Percentiles rank a stretch among this genome's conserved stretches.
Evolutionary conservation across 2,329 filamentous ascomycete species (phyloP).

Genomic region (Exophiala mesophila): DNA sequence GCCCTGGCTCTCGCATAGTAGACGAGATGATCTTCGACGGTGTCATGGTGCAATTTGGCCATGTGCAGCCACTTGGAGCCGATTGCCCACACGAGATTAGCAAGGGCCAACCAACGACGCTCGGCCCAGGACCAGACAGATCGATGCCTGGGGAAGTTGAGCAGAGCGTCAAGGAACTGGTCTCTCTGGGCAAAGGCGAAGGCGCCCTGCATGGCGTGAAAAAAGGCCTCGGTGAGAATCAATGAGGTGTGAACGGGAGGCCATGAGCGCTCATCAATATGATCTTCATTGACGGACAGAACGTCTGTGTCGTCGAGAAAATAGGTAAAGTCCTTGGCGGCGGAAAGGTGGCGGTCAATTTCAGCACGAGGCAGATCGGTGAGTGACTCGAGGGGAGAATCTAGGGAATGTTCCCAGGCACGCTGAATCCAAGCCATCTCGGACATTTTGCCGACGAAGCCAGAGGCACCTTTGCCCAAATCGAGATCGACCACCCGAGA

Average conservation of each 20-base stretch:
- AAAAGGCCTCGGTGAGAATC: conserved; percentile 20
- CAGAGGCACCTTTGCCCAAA: conserved; percentile 14
- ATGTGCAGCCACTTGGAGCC: conserved; percentile 17
- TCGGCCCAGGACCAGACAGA: conserved; percentile 11
- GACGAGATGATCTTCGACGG: conserved; percentile 19
- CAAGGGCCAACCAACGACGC: conserved; percentile 19
- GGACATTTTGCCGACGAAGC: conserved; percentile 22
- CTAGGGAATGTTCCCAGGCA: conserved; percentile 6
- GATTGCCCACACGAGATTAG: conserved; percentile 20
- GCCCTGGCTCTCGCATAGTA: conserved; percentile 27
- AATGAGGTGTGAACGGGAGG: conserved; percentile 7
- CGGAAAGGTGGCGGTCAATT: conserved; percentile 7
- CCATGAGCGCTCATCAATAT: conserved; percentile 15
- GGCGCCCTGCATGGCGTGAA: conserved; percentile 18
- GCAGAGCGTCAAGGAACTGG: conserved; percentile 12
- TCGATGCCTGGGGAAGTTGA: conserved; percentile 1
- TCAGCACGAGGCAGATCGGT: conserved; percentile 1
- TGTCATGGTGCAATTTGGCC: conserved; percentile 8
- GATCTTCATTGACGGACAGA: conserved; percentile 21
- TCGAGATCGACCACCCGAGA: conserved; percentile 14
- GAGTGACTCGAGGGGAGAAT: background rate
- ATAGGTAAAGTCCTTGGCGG: conserved; percentile 13
- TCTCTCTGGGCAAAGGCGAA: conserved; percentile 17
- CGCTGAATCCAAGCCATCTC: conserved; percentile 25
- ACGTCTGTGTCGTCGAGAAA: conserved; percentile 22